Base-by-base conservation (phyloP, 371 early-diverging fungal species). In the Mortierella sp. region DNA sequence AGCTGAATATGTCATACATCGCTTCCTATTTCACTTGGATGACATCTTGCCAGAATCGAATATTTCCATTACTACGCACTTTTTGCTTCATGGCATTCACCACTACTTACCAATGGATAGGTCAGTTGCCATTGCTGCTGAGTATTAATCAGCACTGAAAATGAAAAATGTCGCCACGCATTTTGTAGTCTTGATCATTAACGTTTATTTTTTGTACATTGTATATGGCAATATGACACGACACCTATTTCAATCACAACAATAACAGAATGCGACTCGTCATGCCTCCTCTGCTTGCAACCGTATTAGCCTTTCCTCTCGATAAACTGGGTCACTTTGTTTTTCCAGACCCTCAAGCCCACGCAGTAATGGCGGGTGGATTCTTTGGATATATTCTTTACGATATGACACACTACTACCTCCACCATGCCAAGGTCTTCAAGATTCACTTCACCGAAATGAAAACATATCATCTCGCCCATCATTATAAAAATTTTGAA, bases 71-170 rank as follows among this genome's bases (percentile, higher is more conserved):
- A 59, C 88, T 6, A 71, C 89, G 12, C 98, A 98, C 78, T 98
- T 98, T 80, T 72, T 93, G 66, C 83, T 97, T n/a, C 98, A 98
- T 76, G 98, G 98, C 31, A 93, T 98, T 34, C 98, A 98, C 85
- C 97, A 98, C 84, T 96, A 91, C 80, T 75, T 98, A 49, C 98
- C 98, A 0, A 97, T 97, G 97, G 97, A 98, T 81, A 89, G 90
- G 92, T 93, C 85, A 64, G 42, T 57, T 23, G 32, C 19, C 10
- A 13, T 23, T 12, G 42, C 31, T 1, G 1, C 60, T 56, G 26
- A 12, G 43, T 15, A 43, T 7, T 35, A 35, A 59, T 49, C 3
- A 34, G 31, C 19, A 32, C 32, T 31, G 31, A 4, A 32, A 2
- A 13, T 22, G 42, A 23, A 10, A 23, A n/a, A n/a, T n/a, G n/a